Conservation (phyloP, 352 stramenopile genomes). For the Pythium aristosporum region DNA sequence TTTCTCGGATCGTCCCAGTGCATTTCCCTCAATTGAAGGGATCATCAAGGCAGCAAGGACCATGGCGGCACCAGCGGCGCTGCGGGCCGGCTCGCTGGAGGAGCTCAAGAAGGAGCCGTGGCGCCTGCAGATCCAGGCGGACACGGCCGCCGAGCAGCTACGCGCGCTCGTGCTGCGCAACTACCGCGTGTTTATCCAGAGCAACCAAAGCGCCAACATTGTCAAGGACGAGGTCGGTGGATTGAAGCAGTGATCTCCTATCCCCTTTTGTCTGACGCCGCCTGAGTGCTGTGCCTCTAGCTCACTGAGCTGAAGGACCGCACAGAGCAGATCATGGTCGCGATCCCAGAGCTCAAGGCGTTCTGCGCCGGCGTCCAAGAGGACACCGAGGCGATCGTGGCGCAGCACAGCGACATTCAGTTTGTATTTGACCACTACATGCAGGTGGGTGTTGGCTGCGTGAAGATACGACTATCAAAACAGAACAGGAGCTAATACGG, state of each 20-base stretch:
- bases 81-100: conserved; percentile 65
- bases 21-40: neutral
- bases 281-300: conserved; percentile 23
- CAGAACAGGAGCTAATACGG: neutral
- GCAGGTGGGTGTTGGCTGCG: conserved; percentile 34
- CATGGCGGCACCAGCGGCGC: conserved; percentile 27
- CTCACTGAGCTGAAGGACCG: conserved; percentile 72
- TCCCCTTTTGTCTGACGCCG: neutral
- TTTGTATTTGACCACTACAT: conserved; percentile 91
- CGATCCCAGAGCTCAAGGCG: conserved; percentile 57
- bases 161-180: conserved; percentile 84
- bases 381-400: conserved; percentile 54
- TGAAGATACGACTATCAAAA: neutral
- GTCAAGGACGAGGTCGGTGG: conserved; percentile 70
- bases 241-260: neutral
- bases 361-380: conserved; percentile 52
- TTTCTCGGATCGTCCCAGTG: neutral
- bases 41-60: conserved; percentile 4
- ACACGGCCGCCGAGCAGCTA: conserved; percentile 74
- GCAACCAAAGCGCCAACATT: conserved; percentile 81
- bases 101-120: conserved; percentile 86
- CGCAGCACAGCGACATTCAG: conserved; percentile 80
- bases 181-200: conserved; percentile 92
- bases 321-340: conserved; percentile 41
- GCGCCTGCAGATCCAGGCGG: conserved; percentile 77